These are phyloP conservation scores for Mycena citricolor DNA, from an alignment of 1,284 basidiomycete species.

Conservation along the genomic window DNA sequence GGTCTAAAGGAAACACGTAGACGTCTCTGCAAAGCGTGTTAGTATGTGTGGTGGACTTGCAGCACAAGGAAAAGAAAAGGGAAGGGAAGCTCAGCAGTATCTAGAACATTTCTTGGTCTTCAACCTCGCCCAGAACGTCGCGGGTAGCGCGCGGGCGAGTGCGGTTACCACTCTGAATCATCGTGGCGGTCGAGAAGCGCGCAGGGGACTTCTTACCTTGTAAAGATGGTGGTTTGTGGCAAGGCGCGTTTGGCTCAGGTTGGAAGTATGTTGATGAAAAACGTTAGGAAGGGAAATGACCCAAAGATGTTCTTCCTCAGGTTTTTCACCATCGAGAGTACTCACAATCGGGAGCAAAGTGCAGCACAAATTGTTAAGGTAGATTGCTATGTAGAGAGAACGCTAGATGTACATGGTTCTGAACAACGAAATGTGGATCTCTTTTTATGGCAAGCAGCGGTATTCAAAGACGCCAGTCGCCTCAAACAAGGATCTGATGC, in stretches of 20 bases:
- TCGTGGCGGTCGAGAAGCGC: conserved; percentile 14
- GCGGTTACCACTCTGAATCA: conserved; percentile 81
- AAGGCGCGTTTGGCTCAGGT: conserved; percentile 6
- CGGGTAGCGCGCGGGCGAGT: conserved; percentile 52
- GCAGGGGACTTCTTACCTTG: conserved; percentile 51
- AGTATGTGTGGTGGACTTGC: neutral
- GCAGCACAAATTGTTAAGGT: too few species aligned
- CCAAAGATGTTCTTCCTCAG: too few species aligned
- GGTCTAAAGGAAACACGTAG: conserved; percentile 8
- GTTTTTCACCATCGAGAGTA: too few species aligned
- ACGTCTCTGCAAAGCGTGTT: conserved; percentile 8
- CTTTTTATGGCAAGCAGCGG: conserved; percentile 71
- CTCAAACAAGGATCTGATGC: conserved; percentile 68
- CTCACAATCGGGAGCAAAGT: too few species aligned
- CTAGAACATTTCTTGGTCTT: conserved; percentile 77
- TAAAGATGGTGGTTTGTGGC: conserved; percentile 1
- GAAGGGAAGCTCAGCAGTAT: conserved; percentile 78
- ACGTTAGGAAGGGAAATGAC: neutral
- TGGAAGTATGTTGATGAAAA: conserved; percentile 1
- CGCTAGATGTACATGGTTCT: conserved; percentile 8
- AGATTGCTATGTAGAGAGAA: neutral
- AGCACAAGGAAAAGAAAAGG: conserved; percentile 21
- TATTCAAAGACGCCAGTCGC: conserved; percentile 48
- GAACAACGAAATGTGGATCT: conserved; percentile 52
- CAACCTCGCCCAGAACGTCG: conserved; percentile 58